Conservation (phyloP, 495 filamentous ascomycete species). For the Durotheca rogersii region DNA sequence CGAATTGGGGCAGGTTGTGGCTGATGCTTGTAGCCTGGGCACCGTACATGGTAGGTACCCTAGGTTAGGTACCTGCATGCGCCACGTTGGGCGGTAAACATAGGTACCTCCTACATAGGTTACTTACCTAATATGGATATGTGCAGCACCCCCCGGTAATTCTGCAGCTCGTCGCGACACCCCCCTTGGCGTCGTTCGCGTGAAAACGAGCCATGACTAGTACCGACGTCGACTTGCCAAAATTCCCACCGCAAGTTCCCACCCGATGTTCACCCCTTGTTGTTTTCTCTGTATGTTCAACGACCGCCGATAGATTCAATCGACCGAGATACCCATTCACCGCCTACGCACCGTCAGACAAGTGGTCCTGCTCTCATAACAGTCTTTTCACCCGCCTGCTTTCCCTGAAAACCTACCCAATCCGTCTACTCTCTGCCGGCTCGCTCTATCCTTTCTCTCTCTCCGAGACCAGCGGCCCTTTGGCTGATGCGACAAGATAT, state of each 20-base stretch:
- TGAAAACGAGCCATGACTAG: slow-evolving; percentile 19
- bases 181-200: slow-evolving; percentile 19
- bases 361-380: too few species aligned
- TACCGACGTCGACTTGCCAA: slow-evolving; percentile 10
- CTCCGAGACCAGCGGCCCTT: slow-evolving; percentile 17
- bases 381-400: slow-evolving; percentile 25
- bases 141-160: slow-evolving; percentile 15
- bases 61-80: background rate
- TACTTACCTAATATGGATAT: background rate
- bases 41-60: background rate
- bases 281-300: slow-evolving; percentile 15
- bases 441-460: slow-evolving; percentile 19
- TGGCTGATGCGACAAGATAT: slow-evolving; percentile 30
- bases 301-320: slow-evolving; percentile 10
- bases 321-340: slow-evolving; percentile 18
- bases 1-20: too few species aligned
- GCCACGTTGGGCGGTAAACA: background rate
- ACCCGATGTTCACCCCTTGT: slow-evolving; percentile 11
- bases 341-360: too few species aligned
- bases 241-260: too few species aligned
- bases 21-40: too few species aligned
- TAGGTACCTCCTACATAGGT: background rate
- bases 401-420: too few species aligned
- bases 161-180: slow-evolving; percentile 22
- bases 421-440: too few species aligned